Base-by-base conservation (phyloP, 2,329 filamentous ascomycete genomes). In the Ophiostoma populinum region DNA sequence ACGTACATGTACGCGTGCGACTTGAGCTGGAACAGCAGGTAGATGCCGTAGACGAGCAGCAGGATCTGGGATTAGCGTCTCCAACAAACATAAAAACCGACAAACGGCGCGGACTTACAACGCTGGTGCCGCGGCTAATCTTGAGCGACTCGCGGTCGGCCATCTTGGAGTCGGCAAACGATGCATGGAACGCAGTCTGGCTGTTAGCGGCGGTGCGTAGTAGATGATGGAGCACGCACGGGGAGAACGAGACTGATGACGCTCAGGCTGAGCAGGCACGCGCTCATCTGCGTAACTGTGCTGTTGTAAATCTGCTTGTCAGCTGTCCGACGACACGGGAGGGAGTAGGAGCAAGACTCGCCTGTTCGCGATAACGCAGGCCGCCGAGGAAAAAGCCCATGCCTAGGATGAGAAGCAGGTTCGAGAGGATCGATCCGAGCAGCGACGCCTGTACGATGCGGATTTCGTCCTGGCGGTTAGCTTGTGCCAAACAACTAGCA, bases 271-370 rank as follows among this genome's bases (percentile, higher is more conserved):
- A 94, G 69, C 46, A 94, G 64, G 58, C 83, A 92, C 34, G 86
- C 86, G 52, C 83, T 93, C 82, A 93, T 93, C 53, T 94, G 85
- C 1, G 85, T 93, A 39, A 93, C 82, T 16, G 82, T 93, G 56
- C 75, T 90, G 58, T 93, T 94, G 59, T 93, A 94, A 42, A 94
- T 76, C 70, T 80, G 36, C 9, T 19, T n/a, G n/a, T n/a, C n/a
- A n/a, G n/a, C n/a, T n/a, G n/a, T n/a, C n/a, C n/a, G n/a, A n/a
- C n/a, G n/a, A n/a, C n/a, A n/a, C n/a, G n/a, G n/a, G n/a, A 6
- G 16, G 13, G 15, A 15, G 12, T 10, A 17, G 5, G 5, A 24
- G 6, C 26, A 12, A n/a, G 17, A 46, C 59, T 42, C 48, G 74
- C 73, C 62, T 93, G 86, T 59, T 94, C 86, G 51, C 80, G 77